phyloP scores from a whole-genome alignment of 768 basidiomycete species.

The Serendipita vermifera region DNA sequence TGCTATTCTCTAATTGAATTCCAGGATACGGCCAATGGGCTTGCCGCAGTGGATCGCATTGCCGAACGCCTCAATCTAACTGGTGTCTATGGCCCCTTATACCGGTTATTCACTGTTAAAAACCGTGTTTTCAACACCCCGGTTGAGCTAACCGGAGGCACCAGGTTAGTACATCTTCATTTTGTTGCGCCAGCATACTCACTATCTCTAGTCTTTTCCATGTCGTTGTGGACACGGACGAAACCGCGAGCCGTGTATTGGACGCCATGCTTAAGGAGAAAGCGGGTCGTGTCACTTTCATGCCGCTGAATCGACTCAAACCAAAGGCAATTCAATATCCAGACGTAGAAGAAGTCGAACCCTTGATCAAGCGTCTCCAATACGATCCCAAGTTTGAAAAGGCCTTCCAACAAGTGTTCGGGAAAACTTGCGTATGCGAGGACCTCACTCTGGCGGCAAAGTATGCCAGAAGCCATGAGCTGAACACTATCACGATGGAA shows the following conservation, averaged over 20 bases:
- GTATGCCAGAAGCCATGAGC: constrained; percentile 85
- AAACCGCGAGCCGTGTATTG: constrained; percentile 80
- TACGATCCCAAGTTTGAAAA: constrained; percentile 59
- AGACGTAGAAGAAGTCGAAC: constrained; percentile 64
- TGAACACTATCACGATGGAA: constrained; percentile 94
- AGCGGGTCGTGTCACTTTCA: constrained; percentile 91
- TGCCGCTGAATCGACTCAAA: constrained; percentile 91
- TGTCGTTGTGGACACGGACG: constrained; percentile 93
- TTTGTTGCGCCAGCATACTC: neutral
- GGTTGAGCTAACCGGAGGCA: constrained; percentile 89
- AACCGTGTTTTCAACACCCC: constrained; percentile 85
- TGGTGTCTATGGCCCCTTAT: constrained; percentile 89
- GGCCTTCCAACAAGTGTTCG: constrained; percentile 95
- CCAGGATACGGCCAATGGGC: constrained; percentile 82
- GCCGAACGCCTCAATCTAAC: constrained; percentile 52
- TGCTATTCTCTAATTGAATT: constrained; percentile 10
- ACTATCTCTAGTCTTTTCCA: constrained; percentile 64
- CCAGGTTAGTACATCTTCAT: constrained; percentile 44
- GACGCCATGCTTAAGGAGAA: constrained; percentile 90
- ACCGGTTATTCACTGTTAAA: constrained; percentile 81
- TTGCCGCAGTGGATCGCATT: constrained; percentile 76
- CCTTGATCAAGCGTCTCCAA: constrained; percentile 67
- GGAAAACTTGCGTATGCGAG: constrained; percentile 90
- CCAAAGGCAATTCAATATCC: constrained; percentile 53
- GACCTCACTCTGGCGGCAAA: constrained; percentile 86